Conservation (phyloP, 371 early-diverging fungal species). For the Mucor saturninus region DNA sequence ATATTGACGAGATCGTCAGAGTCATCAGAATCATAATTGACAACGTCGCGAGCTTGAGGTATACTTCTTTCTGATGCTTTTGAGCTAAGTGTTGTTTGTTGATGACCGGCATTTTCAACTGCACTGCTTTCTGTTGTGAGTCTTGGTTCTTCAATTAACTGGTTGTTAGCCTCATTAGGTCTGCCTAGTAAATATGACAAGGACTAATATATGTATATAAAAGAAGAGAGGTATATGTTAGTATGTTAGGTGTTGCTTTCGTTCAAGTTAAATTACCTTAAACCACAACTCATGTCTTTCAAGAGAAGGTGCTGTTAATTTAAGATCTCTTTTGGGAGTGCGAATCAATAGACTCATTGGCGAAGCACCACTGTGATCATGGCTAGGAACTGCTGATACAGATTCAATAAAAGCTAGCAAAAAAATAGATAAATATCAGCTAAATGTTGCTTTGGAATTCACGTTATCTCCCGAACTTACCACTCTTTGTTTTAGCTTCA, state of each 20-base stretch:
- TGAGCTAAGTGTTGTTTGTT: slow-evolving; percentile 16
- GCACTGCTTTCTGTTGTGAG: slow-evolving; percentile 10
- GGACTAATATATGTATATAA: slow-evolving; percentile 22
- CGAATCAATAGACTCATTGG: slow-evolving; percentile 66
- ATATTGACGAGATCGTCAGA: slow-evolving; percentile 42
- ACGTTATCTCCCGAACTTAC: slow-evolving; percentile 28
- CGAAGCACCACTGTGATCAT: slow-evolving; percentile 44
- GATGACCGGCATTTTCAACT: slow-evolving; percentile 25
- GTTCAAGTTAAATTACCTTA: slow-evolving; percentile 24
- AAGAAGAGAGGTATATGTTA: no score
- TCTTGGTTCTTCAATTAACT: slow-evolving; percentile 22
- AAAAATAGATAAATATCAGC: slow-evolving; percentile 1
- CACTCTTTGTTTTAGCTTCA: slow-evolving; percentile 60
- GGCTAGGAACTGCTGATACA: slow-evolving; percentile 55
- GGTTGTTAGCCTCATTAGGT: slow-evolving; percentile 11
- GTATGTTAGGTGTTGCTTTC: background rate
- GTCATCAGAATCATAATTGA: slow-evolving; percentile 37
- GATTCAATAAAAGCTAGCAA: slow-evolving; percentile 61
- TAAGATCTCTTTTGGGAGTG: slow-evolving; percentile 70
- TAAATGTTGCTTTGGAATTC: background rate
- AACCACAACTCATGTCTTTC: slow-evolving; percentile 76
- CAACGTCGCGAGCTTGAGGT: slow-evolving; percentile 7
- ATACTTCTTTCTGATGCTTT: slow-evolving; percentile 3
- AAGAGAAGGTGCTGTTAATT: slow-evolving; percentile 68
- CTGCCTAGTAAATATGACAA: slow-evolving; percentile 33